Evolutionary conservation across 768 basidiomycete genomes (phyloP).

Genomic region (Omphalotus guepiniiformis): DNA sequence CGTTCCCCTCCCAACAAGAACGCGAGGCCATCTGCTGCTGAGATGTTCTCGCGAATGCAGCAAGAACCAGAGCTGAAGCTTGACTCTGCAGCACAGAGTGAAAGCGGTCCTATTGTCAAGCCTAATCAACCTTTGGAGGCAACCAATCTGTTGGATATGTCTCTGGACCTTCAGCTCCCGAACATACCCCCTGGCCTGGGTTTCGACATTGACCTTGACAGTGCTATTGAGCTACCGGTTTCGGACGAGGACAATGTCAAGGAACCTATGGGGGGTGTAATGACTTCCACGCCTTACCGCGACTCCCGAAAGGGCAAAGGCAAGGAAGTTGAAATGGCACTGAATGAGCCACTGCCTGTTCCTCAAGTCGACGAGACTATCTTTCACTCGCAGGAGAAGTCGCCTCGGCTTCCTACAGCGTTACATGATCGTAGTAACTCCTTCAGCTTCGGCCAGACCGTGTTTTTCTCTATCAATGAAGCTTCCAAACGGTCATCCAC

Average conservation of each 20-base stretch:
- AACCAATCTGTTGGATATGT: constrained; percentile 55
- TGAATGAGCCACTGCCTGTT: constrained; percentile 17
- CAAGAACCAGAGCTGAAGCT: constrained; percentile 13
- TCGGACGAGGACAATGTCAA: constrained; percentile 25
- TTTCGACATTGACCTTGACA: constrained; percentile 32
- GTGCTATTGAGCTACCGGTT: constrained; percentile 25
- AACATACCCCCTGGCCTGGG: constrained; percentile 35
- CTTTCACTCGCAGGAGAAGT: constrained; percentile 40
- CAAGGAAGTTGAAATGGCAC: constrained; percentile 17
- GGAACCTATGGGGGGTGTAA: constrained; percentile 16
- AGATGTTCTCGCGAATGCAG: constrained; percentile 46
- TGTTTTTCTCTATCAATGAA: constrained; percentile 51
- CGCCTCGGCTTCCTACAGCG: constrained; percentile 29
- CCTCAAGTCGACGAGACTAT: constrained; percentile 37
- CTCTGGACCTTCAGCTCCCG: constrained; percentile 50
- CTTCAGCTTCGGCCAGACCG: constrained; percentile 61
- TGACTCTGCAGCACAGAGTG: background rate
- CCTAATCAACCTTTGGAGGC: constrained; percentile 31
- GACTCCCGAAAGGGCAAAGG: constrained; percentile 40
- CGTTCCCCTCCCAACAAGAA: constrained; percentile 26
- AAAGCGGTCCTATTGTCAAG: background rate
- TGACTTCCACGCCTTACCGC: constrained; percentile 43
- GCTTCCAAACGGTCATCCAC: constrained; percentile 18
- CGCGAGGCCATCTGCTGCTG: constrained; percentile 40
- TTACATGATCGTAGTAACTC: constrained; percentile 62